A percentile compares a stretch with the other conserved stretches of the same genome.
These are phyloP conservation scores for Polytrichum commune DNA, from an alignment of 225 moss, liverwort and hornwort species.

Conservation along the genomic window DNA sequence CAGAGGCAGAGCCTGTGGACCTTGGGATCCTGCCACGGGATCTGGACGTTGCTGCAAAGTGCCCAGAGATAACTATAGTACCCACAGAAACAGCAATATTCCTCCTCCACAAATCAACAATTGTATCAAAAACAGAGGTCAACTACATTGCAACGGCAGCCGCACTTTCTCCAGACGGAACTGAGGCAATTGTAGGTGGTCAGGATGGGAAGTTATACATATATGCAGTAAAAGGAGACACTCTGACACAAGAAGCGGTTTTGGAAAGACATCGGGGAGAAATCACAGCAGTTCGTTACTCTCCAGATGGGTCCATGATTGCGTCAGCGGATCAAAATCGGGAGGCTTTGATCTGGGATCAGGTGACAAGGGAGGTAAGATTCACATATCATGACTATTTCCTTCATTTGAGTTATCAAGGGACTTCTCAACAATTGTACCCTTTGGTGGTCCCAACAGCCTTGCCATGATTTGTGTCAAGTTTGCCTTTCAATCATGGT, in stretches of 20 bases:
- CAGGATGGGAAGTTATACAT: constrained; percentile 67
- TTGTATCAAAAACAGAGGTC: constrained; percentile 50
- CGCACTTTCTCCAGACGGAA: constrained; percentile 74
- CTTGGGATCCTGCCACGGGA: constrained; percentile 52
- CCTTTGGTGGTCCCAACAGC: too few species aligned
- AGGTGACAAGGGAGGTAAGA: constrained; percentile 53
- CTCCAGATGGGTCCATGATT: constrained; percentile 79
- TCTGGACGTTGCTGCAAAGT: constrained; percentile 53
- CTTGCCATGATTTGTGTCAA: too few species aligned
- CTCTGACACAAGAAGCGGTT: constrained; percentile 43
- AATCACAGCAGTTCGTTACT: constrained; percentile 63
- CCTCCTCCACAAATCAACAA: constrained; percentile 49
- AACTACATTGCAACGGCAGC: constrained; percentile 59
- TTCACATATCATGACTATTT: not conserved
- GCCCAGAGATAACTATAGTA: constrained; percentile 58
- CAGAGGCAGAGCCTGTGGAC: constrained; percentile 40
- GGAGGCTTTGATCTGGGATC: constrained; percentile 91
- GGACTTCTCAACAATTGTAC: too few species aligned
- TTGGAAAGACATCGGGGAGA: constrained; percentile 86
- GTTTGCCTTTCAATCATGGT: too few species aligned
- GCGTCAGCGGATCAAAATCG: constrained; percentile 84
- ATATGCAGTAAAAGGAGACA: constrained; percentile 59
- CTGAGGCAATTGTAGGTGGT: constrained; percentile 66
- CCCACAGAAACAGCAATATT: constrained; percentile 62
- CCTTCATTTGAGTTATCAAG: too few species aligned